Percentiles rank a stretch among this genome's conserved stretches.
Evolutionary conservation across 2,329 filamentous ascomycete species (phyloP).

Genomic region (Cercospora brassicicola): DNA sequence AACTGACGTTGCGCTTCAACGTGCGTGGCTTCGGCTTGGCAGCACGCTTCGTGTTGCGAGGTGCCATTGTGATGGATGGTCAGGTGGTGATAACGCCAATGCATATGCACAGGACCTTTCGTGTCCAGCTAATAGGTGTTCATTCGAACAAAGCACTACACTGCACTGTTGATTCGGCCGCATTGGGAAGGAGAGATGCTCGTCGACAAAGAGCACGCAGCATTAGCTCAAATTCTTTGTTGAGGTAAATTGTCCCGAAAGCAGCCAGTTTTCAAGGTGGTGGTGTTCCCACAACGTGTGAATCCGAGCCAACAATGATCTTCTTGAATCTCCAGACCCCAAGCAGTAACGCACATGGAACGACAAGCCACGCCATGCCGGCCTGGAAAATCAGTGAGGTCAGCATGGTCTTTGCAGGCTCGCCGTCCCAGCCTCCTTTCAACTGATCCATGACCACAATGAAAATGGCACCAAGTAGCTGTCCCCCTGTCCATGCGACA

Average conservation of each 20-base stretch:
- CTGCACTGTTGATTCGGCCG: neutral
- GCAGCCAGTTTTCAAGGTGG: neutral
- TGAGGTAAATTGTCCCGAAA: neutral
- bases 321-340: slow-evolving; percentile 37
- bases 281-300: neutral
- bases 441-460: slow-evolving; percentile 80
- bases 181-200: neutral
- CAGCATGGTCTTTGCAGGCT: slow-evolving; percentile 63
- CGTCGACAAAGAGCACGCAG: neutral
- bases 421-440: slow-evolving; percentile 46
- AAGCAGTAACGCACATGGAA: slow-evolving; percentile 49
- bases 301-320: slow-evolving; percentile 7
- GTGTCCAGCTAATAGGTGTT: neutral
- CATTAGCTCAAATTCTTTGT: neutral
- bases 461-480: slow-evolving; percentile 81
- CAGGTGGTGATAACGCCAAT: neutral
- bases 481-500: slow-evolving; percentile 81
- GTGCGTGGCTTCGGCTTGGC: neutral
- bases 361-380: slow-evolving; percentile 63
- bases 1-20: slow-evolving; percentile 6
- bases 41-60: neutral
- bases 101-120: neutral
- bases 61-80: neutral
- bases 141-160: neutral
- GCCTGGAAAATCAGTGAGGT: slow-evolving; percentile 76